Evolutionary conservation across 352 stramenopile species (phyloP).

Genomic region (Lagenidium giganteum): DNA sequence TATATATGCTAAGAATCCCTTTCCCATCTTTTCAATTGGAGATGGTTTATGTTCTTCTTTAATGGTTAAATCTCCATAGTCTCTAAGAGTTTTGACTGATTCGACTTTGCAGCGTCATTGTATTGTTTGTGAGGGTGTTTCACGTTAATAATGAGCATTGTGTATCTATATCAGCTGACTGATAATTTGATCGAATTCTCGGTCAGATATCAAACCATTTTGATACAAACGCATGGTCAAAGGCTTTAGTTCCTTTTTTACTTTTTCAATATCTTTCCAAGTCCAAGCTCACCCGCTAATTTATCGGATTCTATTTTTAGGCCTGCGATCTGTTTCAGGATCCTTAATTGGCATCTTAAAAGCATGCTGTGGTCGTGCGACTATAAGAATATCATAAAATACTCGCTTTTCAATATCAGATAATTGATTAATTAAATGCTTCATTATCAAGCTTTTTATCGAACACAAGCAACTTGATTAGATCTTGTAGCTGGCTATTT

Average conservation of each 20-base stretch:
- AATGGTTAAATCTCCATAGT: constrained; percentile 2
- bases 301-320: constrained; percentile 4
- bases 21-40: background rate
- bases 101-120: no score
- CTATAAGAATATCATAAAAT: constrained; percentile 1
- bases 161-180: no score
- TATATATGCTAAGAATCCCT: no score
- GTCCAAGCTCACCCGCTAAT: background rate
- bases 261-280: constrained; percentile 4
- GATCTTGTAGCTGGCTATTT: background rate
- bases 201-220: constrained; percentile 2
- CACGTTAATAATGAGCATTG: background rate
- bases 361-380: constrained; percentile 1
- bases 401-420: background rate
- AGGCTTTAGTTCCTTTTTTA: constrained; percentile 3
- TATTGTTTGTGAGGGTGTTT: constrained; percentile 1
- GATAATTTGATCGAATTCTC: constrained; percentile 4
- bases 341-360: constrained; percentile 1
- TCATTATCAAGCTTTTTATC: constrained; percentile 4
- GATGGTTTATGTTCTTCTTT: background rate
- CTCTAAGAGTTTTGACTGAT: background rate
- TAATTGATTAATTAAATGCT: background rate
- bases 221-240: constrained; percentile 3
- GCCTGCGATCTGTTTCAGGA: background rate
- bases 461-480: constrained; percentile 1